Base-by-base conservation (phyloP, 768 basidiomycete genomes). In the Phallus indusiatus region DNA sequence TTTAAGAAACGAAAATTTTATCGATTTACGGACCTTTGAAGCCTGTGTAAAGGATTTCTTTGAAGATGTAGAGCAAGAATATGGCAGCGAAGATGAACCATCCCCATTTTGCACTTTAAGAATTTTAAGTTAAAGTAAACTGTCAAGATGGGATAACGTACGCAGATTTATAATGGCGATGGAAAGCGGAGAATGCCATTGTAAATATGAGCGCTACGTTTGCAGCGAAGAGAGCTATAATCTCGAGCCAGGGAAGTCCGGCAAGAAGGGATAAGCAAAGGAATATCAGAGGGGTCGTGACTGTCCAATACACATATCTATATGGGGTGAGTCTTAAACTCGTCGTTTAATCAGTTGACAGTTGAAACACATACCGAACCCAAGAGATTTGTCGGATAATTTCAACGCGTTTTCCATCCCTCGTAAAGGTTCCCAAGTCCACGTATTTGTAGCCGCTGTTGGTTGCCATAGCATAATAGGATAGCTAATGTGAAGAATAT, bases 391-490 rank as follows among this genome's bases (percentile, higher is more conserved):
- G 59, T n/a, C 59, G 52, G 16, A 55, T 4, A 18, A 46, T 34
- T 16, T 18, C 11, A 17, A 34, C 46, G 16, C 46, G 18, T 24
- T 42, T 16, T 28, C 53, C 59, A 10, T 60, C n/a, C n/a, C n/a
- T n/a, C n/a, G n/a, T n/a, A n/a, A n/a, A n/a, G 59, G 46, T 54
- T 28, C 5, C n/a, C 42, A n/a, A 18, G 42, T 28, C 8, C 21
- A 60, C 47, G 21, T 54, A 56, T 14, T n/a, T 55, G 21, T 6
- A 16, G 5, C 53, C 59, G 21, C 37, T 46, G 6, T 53, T 46
- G 46, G 24, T 55, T n/a, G 59, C 59, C 59, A 60, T 60, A 8
- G 59, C 54, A 35, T 46, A 60, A n/a, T 60, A 55, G 28, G 33
- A 42, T 17, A 60, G 37, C 59, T 60, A 33, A n/a, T n/a, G n/a